Evolutionary conservation across 2,329 filamentous ascomycete species (phyloP), one percentile per base, ranked within the genome.

Genomic region (Neonectria punicea): DNA sequence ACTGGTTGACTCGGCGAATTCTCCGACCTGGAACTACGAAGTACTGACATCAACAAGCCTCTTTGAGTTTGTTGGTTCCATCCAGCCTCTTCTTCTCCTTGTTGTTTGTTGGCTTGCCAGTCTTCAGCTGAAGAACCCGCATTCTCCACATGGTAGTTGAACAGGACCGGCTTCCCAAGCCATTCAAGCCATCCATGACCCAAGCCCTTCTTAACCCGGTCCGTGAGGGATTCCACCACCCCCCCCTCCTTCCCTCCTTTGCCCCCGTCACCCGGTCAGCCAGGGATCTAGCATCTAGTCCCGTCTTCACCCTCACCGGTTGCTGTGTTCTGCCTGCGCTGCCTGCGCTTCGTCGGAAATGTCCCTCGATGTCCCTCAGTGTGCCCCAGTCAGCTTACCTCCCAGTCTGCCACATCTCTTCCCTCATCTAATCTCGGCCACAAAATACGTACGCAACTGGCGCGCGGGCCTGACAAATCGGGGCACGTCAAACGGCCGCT

Each of bases 401-500:
- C 56, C 36, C 39, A 39, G 50, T 46, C 36, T 57, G 50, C 25
- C 50, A 51, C 55, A 55, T 59, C 43, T 55, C 22, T 47, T 55
- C 34, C 55, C 44, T 53, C 53, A 53, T 63, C 39, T 39, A 34
- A 44, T 34, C 44, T 41, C 49, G 43, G 50, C 36, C n/a, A 32
- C 30, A 53, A 53, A 53, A 39, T 14, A 47, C 30, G 44, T 25
- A 47, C 30, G 44, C 47, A 63, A 34, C 59, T 58, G 47, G 36
- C n/a, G 47, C 18, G 32, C 47, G 10, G 41, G 22, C 41, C 61
- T 55, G 55, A 58, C 61, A 28, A 63, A 63, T 58, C 22, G 43
- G 44, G 61, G 30, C 46, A 61, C 46, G 53, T 61, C 46, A 57
- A 74, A 74, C 72, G 72, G 72, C 71, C 70, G 68, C 68, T 73